A percentile compares a stretch with the other conserved stretches of the same genome.
Conservation (phyloP, 139 green algal species). For the Asterochloris erici region DNA sequence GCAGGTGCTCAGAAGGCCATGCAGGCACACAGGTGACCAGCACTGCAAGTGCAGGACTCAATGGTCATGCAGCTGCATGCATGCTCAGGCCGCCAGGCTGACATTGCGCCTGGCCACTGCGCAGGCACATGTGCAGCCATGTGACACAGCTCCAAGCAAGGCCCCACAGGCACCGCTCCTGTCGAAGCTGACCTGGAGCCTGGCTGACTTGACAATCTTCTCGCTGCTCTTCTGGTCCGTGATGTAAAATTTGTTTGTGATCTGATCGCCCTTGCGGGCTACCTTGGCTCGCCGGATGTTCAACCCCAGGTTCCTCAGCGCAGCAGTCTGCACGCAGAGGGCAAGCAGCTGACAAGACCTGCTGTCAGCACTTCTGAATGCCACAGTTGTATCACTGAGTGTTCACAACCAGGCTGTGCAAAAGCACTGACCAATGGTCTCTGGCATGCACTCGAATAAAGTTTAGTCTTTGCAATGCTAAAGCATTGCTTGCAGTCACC, state of each 20-base stretch:
- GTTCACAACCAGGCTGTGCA: background rate
- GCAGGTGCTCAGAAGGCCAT: no score
- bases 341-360: background rate
- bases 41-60: no score
- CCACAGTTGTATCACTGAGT: background rate
- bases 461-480: background rate
- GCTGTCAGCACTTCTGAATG: background rate
- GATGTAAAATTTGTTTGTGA: conserved; percentile 78
- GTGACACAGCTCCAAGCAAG: no score
- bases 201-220: conserved; percentile 78
- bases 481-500: background rate
- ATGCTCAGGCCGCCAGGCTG: no score
- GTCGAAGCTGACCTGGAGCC: conserved; percentile 15
- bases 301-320: conserved; percentile 83
- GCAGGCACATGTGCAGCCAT: no score
- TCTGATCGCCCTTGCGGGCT: conserved; percentile 1
- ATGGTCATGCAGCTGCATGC: no score
- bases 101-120: no score
- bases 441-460: background rate
- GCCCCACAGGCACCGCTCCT: no score
- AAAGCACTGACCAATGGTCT: background rate
- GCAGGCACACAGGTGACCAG: no score
- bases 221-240: conserved; percentile 69
- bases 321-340: conserved; percentile 53
- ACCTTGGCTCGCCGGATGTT: conserved; percentile 90